Conservation (phyloP, 441 rosid species). For the Populus hybrid region DNA sequence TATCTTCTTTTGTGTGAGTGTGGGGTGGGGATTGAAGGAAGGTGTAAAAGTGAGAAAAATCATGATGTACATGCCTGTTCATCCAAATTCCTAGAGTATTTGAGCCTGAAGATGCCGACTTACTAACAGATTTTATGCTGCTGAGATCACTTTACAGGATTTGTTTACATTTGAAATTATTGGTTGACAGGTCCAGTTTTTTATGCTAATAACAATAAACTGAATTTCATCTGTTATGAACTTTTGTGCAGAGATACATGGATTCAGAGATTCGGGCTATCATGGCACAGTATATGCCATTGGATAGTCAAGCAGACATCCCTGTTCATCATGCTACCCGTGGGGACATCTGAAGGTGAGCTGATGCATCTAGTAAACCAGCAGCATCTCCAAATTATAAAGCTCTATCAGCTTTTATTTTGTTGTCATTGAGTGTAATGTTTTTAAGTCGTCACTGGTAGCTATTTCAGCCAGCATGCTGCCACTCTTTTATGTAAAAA, state of each 20-base stretch:
- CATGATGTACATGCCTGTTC: background rate
- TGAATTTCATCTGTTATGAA: background rate
- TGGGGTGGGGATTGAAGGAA: background rate
- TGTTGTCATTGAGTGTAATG: background rate
- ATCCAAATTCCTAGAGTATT: background rate
- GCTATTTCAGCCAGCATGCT: conserved; percentile 6
- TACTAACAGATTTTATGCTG: background rate
- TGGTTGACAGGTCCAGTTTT: background rate
- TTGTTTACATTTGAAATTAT: background rate
- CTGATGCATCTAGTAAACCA: background rate
- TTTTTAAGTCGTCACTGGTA: background rate
- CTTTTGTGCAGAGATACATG: conserved; percentile 67
- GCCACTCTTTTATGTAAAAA: conserved; percentile 17
- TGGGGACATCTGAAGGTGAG: conserved; percentile 35
- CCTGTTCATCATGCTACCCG: conserved; percentile 40
- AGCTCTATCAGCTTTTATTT: background rate
- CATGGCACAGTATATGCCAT: conserved; percentile 94
- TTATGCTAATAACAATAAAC: background rate
- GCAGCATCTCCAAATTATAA: background rate
- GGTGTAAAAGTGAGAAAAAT: background rate
- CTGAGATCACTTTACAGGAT: background rate
- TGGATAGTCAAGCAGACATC: conserved; percentile 65
- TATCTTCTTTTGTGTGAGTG: background rate
- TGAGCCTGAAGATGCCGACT: background rate
- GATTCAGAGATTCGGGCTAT: conserved; percentile 86